Percentiles rank a stretch among this genome's conserved stretches.
Evolutionary conservation across 768 basidiomycete species (phyloP).

Genomic region (Lentinula sp.): DNA sequence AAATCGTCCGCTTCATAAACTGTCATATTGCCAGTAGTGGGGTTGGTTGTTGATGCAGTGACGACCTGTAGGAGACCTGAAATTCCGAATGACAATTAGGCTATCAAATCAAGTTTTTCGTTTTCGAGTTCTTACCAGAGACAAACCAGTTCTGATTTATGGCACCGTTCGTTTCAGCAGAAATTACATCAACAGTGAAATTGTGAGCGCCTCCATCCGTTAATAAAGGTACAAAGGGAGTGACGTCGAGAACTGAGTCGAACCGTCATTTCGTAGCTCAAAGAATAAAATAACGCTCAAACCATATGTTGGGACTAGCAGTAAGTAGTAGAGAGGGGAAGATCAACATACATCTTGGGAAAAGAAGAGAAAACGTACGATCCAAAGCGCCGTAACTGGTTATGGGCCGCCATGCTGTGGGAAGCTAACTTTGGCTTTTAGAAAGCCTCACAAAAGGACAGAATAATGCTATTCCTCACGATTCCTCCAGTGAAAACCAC

Average conservation of each 20-base stretch:
- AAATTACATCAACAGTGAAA: slow-evolving; percentile 70
- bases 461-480: slow-evolving; percentile 15
- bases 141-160: slow-evolving; percentile 77
- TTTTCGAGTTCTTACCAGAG: slow-evolving; percentile 40
- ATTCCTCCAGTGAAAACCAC: slow-evolving; percentile 79
- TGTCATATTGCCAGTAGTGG: slow-evolving; percentile 65
- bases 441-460: not conserved
- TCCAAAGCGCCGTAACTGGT: slow-evolving; percentile 4
- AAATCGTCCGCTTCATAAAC: slow-evolving; percentile 52
- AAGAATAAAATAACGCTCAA: not conserved
- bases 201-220: slow-evolving; percentile 66
- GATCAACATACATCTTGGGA: not conserved
- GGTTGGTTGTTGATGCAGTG: slow-evolving; percentile 53
- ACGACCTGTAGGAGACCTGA: slow-evolving; percentile 53
- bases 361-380: not conserved
- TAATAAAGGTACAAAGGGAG: slow-evolving; percentile 68
- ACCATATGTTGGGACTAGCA: not conserved
- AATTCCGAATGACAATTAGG: not conserved
- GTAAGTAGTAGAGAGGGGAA: not conserved
- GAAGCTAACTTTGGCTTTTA: not conserved
- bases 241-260: slow-evolving; percentile 54
- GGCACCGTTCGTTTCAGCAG: slow-evolving; percentile 54
- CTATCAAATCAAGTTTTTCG: too few species aligned
- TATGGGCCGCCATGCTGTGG: slow-evolving; percentile 5
- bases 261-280: slow-evolving; percentile 18